phyloP scores from a whole-genome alignment of 371 early-diverging fungal genomes.

The Mortierella sp. region DNA sequence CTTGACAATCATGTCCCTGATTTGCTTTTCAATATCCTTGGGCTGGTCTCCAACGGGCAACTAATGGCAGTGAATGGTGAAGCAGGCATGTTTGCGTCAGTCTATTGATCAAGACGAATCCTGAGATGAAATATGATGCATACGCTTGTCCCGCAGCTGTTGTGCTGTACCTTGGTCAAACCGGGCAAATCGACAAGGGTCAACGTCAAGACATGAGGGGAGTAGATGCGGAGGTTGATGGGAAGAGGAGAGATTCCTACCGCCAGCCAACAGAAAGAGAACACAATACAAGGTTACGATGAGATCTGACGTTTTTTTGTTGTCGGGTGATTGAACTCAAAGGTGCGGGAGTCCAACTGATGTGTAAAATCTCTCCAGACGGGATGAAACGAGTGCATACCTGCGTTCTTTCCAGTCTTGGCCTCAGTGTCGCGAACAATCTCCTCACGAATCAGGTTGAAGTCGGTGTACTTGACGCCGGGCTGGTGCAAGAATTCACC shows the following conservation, averaged over 20 bases:
- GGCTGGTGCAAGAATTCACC: constrained; percentile 97
- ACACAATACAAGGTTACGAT: constrained; percentile 10
- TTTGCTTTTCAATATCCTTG: constrained; percentile 97
- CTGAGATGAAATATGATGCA: background rate
- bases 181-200: constrained; percentile 99
- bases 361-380: background rate
- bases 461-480: constrained; percentile 92
- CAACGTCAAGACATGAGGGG: constrained; percentile 96
- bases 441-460: constrained; percentile 95
- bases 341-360: background rate
- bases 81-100: background rate
- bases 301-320: background rate
- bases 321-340: background rate
- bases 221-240: constrained; percentile 96
- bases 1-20: constrained; percentile 96
- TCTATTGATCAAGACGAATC: background rate
- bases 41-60: constrained; percentile 99
- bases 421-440: constrained; percentile 93
- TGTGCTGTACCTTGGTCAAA: constrained; percentile 81
- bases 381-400: constrained; percentile 34
- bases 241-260: constrained; percentile 91
- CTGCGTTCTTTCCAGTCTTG: constrained; percentile 93
- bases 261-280: background rate
- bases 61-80: constrained; percentile 56
- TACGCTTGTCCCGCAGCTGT: background rate